phyloP scores from a whole-genome alignment of 345 rosid species.

The Rhodamnia rubescens region DNA sequence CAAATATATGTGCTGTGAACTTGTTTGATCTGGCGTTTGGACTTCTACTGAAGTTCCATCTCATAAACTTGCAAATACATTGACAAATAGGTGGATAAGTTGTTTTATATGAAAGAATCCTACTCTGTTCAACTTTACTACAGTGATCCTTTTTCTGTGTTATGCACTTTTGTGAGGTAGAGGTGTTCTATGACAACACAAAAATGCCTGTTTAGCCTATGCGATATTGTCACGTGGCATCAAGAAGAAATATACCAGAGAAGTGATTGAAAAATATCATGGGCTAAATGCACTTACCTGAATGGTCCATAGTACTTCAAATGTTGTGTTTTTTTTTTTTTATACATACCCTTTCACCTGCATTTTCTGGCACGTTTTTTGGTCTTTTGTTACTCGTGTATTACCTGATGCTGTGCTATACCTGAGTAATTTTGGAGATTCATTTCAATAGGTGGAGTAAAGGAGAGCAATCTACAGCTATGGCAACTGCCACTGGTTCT shows the following conservation, averaged over 20 bases:
- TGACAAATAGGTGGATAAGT: neutral
- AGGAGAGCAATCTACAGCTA: conserved; percentile 80
- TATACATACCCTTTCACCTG: neutral
- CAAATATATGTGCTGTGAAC: neutral
- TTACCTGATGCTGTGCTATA: neutral
- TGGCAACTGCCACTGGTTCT: conserved; percentile 64
- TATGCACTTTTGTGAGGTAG: neutral
- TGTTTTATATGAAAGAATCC: neutral
- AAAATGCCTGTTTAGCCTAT: neutral
- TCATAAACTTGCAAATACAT: neutral
- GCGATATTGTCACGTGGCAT: neutral
- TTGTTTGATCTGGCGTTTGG: neutral
- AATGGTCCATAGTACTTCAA: neutral
- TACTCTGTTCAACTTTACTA: neutral
- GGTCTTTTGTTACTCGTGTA: neutral
- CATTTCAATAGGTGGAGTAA: conserved; percentile 42
- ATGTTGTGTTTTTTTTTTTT: neutral
- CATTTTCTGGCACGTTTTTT: neutral
- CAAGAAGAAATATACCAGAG: neutral
- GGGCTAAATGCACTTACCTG: neutral
- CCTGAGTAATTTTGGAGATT: neutral
- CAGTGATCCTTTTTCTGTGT: neutral
- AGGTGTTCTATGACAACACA: neutral
- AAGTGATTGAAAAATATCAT: neutral
- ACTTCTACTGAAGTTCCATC: neutral